Base-by-base conservation (phyloP, 2,329 filamentous ascomycete species). In the Westerdykella aurantiaca region DNA sequence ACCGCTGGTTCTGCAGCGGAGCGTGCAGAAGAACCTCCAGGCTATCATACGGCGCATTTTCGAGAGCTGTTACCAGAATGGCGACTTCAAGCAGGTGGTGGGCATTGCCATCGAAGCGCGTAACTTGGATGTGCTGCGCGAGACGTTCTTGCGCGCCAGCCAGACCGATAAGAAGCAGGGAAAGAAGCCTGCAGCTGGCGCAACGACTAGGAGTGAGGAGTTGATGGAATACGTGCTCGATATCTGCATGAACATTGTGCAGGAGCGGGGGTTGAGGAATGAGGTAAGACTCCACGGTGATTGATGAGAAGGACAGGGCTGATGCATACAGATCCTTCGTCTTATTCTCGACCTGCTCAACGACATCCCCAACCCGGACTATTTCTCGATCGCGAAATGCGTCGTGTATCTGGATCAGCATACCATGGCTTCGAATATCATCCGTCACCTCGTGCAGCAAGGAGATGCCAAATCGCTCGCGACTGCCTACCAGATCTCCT, bases 211-310 rank as follows among this genome's bases (percentile, higher is more conserved):
- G 22, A 85, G 88, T 14, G 90, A 97, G 64, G 91, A 97, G 65
- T 72, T 98, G 45, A 93, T 98, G 84, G 93, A 98, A 56, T 98
- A 98, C 61, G 86, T 93, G 16, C 72, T 98, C 49, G 83, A 90
- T 55, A 94, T 98, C 54, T 96, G 91, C 75, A 95, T 98, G 88
- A 90, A 94, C 49, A 85, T 97, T 48, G 89, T 98, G 14, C 93
- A 97, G 69, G 93, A 98, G 71, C 82, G 91, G 42, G 83, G 83
- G 38, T 80, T 97, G 61, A 82, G 93, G 49, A 83, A 83, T 57
- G 79, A 83, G 71, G 77, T 79, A 70, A 43, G 63, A 34, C 16
- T 37, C 17, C 16, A 3, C n/a, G n/a, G n/a, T 18, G 10, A 35
- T 3, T 21, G 18, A 18, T 35, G 3, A 6, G n/a, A 9, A 18